phyloP scores from a whole-genome alignment of 2,329 filamentous ascomycete species.

The Hortaea sp. region DNA sequence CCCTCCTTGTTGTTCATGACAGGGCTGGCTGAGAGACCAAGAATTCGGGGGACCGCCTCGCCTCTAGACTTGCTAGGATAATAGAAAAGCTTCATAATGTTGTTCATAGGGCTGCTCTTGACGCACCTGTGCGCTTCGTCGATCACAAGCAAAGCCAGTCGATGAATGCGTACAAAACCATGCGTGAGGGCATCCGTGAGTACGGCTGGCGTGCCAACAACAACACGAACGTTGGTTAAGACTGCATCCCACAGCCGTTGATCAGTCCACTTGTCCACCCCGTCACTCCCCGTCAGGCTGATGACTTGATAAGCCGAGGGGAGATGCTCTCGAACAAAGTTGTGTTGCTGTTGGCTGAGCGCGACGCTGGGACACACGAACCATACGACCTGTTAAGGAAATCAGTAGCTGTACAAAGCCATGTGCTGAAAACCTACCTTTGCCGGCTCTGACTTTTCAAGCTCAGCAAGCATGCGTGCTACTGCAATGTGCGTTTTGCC shows the following conservation, averaged over 20 bases:
- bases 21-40: constrained; percentile 75
- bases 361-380: constrained; percentile 37
- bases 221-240: constrained; percentile 55
- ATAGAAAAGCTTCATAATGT: constrained; percentile 67
- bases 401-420: not conserved
- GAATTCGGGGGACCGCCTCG: constrained; percentile 49
- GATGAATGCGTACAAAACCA: constrained; percentile 57
- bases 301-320: constrained; percentile 44
- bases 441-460: constrained; percentile 28
- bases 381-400: constrained; percentile 31
- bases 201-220: constrained; percentile 69
- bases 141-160: constrained; percentile 62
- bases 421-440: constrained; percentile 22
- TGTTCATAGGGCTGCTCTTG: constrained; percentile 52
- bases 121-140: constrained; percentile 68
- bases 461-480: constrained; percentile 32
- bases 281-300: constrained; percentile 57
- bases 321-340: constrained; percentile 25
- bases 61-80: constrained; percentile 33
- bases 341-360: constrained; percentile 36
- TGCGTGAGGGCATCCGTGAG: constrained; percentile 64
- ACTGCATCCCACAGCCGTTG: constrained; percentile 57
- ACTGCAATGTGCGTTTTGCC: constrained; percentile 41
- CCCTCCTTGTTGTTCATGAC: constrained; percentile 49
- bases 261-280: constrained; percentile 63